phyloP scores from a whole-genome alignment of 1,284 basidiomycete genomes.

The Ustilago xerochloae region DNA sequence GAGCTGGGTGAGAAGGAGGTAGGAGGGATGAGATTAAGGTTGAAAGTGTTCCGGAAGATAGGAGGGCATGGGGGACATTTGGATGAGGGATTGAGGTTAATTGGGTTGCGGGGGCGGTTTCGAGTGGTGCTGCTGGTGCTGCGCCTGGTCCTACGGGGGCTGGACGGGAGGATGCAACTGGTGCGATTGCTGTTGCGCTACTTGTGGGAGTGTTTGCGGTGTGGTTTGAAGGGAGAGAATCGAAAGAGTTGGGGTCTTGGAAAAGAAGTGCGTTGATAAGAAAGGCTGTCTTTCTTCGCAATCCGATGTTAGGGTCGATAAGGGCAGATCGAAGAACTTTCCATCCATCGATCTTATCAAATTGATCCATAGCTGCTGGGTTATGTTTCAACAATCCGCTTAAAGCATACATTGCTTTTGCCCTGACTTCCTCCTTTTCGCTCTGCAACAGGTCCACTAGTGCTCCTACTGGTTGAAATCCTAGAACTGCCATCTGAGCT shows the following conservation, averaged over 20 bases:
- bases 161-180: constrained; percentile 7
- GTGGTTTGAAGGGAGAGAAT: constrained; percentile 69
- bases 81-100: constrained; percentile 52
- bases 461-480: constrained; percentile 73
- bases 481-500: constrained; percentile 81
- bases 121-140: constrained; percentile 48
- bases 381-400: constrained; percentile 88
- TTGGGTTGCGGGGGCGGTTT: constrained; percentile 64
- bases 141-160: background rate
- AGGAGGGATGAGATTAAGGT: constrained; percentile 60
- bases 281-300: constrained; percentile 87
- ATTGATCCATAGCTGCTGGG: constrained; percentile 75
- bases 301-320: constrained; percentile 79
- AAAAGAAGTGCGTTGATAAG: constrained; percentile 82
- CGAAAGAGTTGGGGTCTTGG: constrained; percentile 69
- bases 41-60: constrained; percentile 56
- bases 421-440: constrained; percentile 70
- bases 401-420: constrained; percentile 87
- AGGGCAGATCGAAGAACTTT: constrained; percentile 74
- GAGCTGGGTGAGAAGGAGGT: constrained; percentile 7
- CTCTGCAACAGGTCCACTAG: constrained; percentile 71
- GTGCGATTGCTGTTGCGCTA: constrained; percentile 51
- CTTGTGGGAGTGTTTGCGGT: constrained; percentile 68
- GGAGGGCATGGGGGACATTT: constrained; percentile 57
- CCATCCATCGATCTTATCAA: constrained; percentile 78